Conservation (phyloP, 805 yeast species). For the Candida pseudofarinosa region DNA sequence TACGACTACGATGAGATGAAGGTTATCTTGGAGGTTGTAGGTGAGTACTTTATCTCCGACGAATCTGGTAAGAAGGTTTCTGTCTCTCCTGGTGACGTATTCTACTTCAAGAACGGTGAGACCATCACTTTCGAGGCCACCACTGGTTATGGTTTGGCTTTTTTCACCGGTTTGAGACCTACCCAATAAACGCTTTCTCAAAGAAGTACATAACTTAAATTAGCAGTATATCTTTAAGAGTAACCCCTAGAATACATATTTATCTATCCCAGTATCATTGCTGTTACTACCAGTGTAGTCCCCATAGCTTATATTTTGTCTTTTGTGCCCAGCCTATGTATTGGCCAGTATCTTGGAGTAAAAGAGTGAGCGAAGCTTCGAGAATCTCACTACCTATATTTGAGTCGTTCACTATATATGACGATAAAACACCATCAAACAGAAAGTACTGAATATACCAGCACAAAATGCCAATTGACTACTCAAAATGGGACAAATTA, state of each 20-base stretch:
- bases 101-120: conserved; percentile 64
- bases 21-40: conserved; percentile 63
- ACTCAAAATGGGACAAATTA: conserved; percentile 96
- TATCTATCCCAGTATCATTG: too few relatives aligned
- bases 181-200: too few relatives aligned
- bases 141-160: conserved; percentile 63
- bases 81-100: conserved; percentile 62
- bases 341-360: too few relatives aligned
- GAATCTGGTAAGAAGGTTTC: conserved; percentile 57
- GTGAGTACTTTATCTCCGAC: conserved; percentile 59
- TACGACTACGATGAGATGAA: conserved; percentile 67
- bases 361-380: background rate
- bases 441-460: too few relatives aligned
- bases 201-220: too few relatives aligned
- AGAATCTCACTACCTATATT: background rate
- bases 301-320: too few relatives aligned
- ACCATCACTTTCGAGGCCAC: conserved; percentile 59
- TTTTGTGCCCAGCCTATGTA: too few relatives aligned
- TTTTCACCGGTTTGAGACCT: conserved; percentile 59
- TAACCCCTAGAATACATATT: too few relatives aligned
- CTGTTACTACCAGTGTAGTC: too few relatives aligned
- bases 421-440: too few relatives aligned
- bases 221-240: too few relatives aligned
- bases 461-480: conserved; percentile 72
- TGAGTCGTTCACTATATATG: too few relatives aligned